Evolutionary conservation across 495 filamentous ascomycete genomes (phyloP).

Genomic region (Penicillium dipodomyicola): DNA sequence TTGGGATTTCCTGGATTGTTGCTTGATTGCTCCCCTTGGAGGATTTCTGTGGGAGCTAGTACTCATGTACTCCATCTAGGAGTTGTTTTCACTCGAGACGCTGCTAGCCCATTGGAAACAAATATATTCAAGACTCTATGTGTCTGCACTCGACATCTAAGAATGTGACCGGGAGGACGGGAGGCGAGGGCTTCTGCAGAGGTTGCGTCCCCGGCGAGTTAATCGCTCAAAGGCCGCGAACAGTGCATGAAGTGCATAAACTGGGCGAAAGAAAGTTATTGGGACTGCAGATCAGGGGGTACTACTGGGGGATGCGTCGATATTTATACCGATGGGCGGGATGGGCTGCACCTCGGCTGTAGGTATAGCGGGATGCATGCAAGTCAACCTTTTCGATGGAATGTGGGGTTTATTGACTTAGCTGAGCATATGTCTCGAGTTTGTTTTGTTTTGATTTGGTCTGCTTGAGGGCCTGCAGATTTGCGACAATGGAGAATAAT

Average conservation of each 20-base stretch:
- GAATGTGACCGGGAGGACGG: slow-evolving; percentile 21
- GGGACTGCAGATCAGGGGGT: slow-evolving; percentile 27
- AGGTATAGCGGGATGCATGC: slow-evolving; percentile 27
- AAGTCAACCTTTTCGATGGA: slow-evolving; percentile 29
- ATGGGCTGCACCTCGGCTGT: slow-evolving; percentile 12
- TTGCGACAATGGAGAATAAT: background rate
- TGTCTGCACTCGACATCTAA: background rate
- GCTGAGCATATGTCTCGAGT: slow-evolving; percentile 7
- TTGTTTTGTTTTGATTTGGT: background rate
- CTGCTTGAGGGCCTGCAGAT: background rate
- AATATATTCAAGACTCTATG: background rate
- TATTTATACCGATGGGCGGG: slow-evolving; percentile 20
- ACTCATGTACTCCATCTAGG: background rate
- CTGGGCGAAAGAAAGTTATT: slow-evolving; percentile 3
- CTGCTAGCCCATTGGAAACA: background rate
- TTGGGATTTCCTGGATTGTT: background rate
- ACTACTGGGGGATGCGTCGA: slow-evolving; percentile 11
- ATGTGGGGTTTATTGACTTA: slow-evolving; percentile 23
- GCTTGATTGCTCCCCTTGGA: background rate
- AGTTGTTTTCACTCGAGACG: background rate
- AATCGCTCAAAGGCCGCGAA: background rate
- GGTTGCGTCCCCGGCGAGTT: slow-evolving; percentile 4
- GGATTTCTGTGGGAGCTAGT: background rate
- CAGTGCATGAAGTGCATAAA: slow-evolving; percentile 5
- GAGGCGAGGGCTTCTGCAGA: slow-evolving; percentile 12